Base-by-base conservation (phyloP, 2,329 filamentous ascomycete genomes). In the Exutisphaerella laricina region DNA sequence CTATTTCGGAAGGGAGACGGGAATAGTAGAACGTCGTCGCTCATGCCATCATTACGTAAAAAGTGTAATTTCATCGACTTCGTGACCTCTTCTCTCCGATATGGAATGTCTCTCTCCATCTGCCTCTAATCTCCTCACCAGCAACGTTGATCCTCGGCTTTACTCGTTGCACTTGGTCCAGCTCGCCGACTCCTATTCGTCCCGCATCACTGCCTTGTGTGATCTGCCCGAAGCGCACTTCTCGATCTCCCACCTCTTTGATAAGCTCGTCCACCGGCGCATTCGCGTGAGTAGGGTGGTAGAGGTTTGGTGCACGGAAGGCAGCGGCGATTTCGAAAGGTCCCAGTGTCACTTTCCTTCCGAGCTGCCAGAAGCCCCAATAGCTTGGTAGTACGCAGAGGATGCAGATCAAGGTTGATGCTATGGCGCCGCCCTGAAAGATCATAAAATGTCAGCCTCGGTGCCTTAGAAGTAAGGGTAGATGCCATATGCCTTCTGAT, bases 271-370 rank as follows among this genome's bases (percentile, higher is more conserved):
- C 23, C 4, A 41, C 22, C 10, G 14, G 21, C 13, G 16, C 30
- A 18, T 40, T 30, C 4, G 17, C 8, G n/a, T n/a, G n/a, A n/a
- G n/a, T n/a, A 8, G 37, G 30, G 12, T 23, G 37, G 10, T 29
- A 28, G n/a, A 31, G 32, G 29, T 31, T 45, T 1, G 49, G 56
- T 16, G 61, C 59, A 4, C 56, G 56, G 42, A 64, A 63, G 2
- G 61, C 61, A 30, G 62, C 55, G 1, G 60, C 58, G 22, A 65
- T 65, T 28, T 64, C 61, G 2, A 64, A 55, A 4, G 62, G 62
- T 10, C 56, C 57, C 0, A 65, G 51, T 3, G 59, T 58, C 13
- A 64, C 60, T 25, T 61, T 58, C 33, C 62, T 58, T 1, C 61
- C 60, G 0, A 64, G 55, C 23, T 62, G 46, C 61, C 60, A 64